phyloP scores from a whole-genome alignment of 352 stramenopile genomes.

The Thraustochytrium sp. region DNA sequence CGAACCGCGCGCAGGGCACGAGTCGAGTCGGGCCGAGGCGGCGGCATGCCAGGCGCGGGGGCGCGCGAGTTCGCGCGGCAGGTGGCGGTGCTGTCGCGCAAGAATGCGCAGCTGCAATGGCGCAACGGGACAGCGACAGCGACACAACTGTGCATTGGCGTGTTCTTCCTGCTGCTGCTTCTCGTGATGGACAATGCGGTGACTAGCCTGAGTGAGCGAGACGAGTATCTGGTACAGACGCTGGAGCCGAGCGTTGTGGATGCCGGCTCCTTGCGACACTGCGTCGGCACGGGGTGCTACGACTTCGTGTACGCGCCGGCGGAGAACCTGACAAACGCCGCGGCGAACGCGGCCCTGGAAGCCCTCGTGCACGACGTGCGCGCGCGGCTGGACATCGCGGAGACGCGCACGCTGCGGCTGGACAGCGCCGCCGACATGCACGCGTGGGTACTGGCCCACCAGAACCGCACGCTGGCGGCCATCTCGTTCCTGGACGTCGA shows the following conservation, averaged over 20 bases:
- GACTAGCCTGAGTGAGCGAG: neutral
- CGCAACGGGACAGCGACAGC: conserved; percentile 1
- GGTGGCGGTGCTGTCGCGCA: neutral
- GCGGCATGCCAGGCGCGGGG: no score
- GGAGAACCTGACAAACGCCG: neutral
- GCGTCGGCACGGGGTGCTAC: neutral
- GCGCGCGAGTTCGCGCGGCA: conserved; percentile 11
- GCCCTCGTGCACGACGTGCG: neutral
- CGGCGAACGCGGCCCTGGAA: neutral
- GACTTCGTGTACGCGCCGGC: conserved; percentile 1
- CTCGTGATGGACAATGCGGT: conserved; percentile 29
- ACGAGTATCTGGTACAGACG: neutral
- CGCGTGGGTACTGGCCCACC: neutral
- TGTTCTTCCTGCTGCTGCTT: conserved; percentile 28
- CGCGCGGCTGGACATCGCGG: neutral
- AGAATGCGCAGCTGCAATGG: conserved; percentile 24
- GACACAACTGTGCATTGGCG: conserved; percentile 24
- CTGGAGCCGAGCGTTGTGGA: neutral
- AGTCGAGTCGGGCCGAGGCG: no score
- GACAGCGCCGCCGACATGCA: neutral
- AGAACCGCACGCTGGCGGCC: neutral
- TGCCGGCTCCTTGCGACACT: neutral
- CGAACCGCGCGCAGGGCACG: no score
- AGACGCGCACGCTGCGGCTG: neutral
- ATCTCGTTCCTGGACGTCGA: neutral